phyloP scores from a whole-genome alignment of 1,139 yeast genomes.

The Suhomyces atakaporum region DNA sequence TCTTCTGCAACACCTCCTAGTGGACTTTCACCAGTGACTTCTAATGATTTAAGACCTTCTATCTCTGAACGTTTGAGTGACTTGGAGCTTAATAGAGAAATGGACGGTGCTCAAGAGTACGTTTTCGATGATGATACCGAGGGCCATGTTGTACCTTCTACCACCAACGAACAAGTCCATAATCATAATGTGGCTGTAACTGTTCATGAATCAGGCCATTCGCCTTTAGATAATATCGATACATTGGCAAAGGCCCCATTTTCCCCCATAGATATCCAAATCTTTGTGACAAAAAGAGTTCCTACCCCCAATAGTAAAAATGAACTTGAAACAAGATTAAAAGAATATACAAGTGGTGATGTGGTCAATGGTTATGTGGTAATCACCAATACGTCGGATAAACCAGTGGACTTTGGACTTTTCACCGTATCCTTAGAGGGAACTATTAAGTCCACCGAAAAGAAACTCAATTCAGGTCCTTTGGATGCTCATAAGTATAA shows the following conservation, averaged over 20 bases:
- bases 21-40: constrained; percentile 20
- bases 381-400: constrained; percentile 41
- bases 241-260: constrained; percentile 33
- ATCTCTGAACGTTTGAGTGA: constrained; percentile 15
- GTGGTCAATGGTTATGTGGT: constrained; percentile 25
- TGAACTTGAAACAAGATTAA: constrained; percentile 45
- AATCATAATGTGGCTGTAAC: constrained; percentile 24
- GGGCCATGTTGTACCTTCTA: constrained; percentile 9
- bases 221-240: constrained; percentile 50
- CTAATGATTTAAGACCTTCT: constrained; percentile 2
- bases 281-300: constrained; percentile 43
- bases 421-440: constrained; percentile 52
- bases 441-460: constrained; percentile 41
- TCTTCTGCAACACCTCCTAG: constrained; percentile 32
- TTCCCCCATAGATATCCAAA: constrained; percentile 48
- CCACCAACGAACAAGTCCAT: constrained; percentile 16
- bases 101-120: constrained; percentile 17
- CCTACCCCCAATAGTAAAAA: constrained; percentile 38
- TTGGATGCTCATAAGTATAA: constrained; percentile 25
- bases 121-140: constrained; percentile 22
- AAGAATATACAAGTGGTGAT: constrained; percentile 45
- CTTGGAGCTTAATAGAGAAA: constrained; percentile 1
- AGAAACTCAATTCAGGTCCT: constrained; percentile 18
- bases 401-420: constrained; percentile 45
- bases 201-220: constrained; percentile 36